phyloP scores from a whole-genome alignment of 2,329 filamentous ascomycete genomes.

The Lecanicillium sp. region DNA sequence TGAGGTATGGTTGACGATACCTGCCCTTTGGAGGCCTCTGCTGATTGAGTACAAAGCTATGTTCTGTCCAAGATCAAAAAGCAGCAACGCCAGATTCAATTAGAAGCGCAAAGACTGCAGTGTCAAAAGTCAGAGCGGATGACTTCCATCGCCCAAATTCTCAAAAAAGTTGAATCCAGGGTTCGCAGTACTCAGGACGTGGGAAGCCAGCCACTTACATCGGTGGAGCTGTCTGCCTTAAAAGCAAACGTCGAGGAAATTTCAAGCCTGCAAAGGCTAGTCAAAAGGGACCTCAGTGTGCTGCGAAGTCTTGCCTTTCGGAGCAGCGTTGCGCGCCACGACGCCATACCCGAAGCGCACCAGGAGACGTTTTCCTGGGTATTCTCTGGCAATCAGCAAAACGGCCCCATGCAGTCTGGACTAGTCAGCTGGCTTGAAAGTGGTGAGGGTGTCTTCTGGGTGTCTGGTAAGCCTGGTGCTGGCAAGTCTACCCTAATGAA shows the following conservation, averaged over 20 bases:
- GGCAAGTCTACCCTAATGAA: slow-evolving; percentile 43
- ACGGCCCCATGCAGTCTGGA: background rate
- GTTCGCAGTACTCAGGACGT: background rate
- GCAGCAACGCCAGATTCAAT: slow-evolving; percentile 1
- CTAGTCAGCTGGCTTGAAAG: slow-evolving; percentile 16
- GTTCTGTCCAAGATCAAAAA: background rate
- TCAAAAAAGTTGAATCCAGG: background rate
- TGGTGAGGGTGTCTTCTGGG: slow-evolving; percentile 22
- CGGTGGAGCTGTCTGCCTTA: background rate
- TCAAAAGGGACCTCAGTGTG: background rate
- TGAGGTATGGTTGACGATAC: background rate
- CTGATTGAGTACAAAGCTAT: background rate
- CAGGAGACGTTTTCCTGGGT: slow-evolving; percentile 8
- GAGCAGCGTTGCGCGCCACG: slow-evolving; percentile 3
- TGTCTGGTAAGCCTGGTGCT: slow-evolving; percentile 36
- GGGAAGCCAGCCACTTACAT: background rate
- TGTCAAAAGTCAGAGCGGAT: slow-evolving; percentile 1
- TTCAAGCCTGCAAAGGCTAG: background rate
- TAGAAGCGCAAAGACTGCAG: slow-evolving; percentile 1
- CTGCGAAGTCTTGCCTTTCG: slow-evolving; percentile 1
- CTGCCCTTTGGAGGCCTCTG: background rate
- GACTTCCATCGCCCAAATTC: background rate
- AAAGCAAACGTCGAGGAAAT: background rate
- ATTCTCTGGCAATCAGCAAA: background rate
- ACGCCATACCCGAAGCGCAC: slow-evolving; percentile 7